These are phyloP conservation scores for Lactarius evosmus DNA, from an alignment of 768 basidiomycete species.

Conservation along the genomic window DNA sequence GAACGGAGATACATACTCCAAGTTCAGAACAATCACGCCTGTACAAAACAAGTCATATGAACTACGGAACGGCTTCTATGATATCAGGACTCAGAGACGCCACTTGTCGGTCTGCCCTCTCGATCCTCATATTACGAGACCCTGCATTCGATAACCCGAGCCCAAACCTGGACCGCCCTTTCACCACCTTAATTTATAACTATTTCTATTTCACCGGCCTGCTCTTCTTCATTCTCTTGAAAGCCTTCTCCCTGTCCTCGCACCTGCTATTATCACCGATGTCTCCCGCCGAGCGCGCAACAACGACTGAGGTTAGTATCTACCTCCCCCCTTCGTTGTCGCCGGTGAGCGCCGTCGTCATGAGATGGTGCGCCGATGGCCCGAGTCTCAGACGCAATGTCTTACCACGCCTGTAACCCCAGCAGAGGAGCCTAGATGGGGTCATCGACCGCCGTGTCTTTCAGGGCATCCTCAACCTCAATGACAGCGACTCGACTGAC, in stretches of 20 bases:
- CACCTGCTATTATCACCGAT: neutral
- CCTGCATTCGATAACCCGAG: neutral
- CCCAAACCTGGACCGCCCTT: neutral
- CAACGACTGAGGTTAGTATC: neutral
- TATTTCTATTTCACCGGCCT: too few species aligned
- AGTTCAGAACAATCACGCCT: conserved; percentile 1
- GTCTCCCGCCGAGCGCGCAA: neutral
- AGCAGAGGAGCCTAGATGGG: neutral
- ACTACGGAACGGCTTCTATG: conserved; percentile 1
- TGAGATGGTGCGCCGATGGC: neutral
- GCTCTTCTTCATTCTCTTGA: neutral
- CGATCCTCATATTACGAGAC: neutral
- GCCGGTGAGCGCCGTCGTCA: neutral
- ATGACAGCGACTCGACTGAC: conserved; percentile 20
- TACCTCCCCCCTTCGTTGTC: neutral
- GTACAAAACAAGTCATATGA: conserved; percentile 18
- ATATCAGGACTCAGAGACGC: neutral
- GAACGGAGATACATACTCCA: conserved; percentile 9
- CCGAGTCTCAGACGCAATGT: neutral
- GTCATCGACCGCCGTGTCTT: conserved; percentile 20
- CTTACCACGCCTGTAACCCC: neutral
- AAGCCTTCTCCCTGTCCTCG: neutral
- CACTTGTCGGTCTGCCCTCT: neutral
- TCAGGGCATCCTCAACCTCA: conserved; percentile 12
- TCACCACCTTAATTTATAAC: neutral